These are phyloP conservation scores for Leishmania tropica DNA, from an alignment of 208 protist genomes.

Conservation along the genomic window DNA sequence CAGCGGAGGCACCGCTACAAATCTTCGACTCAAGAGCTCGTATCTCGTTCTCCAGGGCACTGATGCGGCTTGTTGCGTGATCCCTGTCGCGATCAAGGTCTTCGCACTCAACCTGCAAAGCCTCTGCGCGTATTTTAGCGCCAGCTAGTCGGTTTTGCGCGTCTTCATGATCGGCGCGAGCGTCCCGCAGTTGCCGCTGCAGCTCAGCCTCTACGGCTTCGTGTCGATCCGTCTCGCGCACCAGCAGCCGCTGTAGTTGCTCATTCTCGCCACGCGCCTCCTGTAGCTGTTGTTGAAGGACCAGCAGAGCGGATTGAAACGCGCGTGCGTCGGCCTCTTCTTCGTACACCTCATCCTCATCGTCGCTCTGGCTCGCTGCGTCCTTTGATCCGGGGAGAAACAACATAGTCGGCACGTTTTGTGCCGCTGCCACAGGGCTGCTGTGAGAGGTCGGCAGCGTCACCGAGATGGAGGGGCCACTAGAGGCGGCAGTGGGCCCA, in stretches of 20 bases:
- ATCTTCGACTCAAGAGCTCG: background rate
- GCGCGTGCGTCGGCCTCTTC: slow-evolving; percentile 10
- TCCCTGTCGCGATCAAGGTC: slow-evolving; percentile 1
- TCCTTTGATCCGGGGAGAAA: background rate
- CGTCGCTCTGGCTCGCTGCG: background rate
- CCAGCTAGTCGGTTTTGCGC: background rate
- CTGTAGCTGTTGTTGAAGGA: slow-evolving; percentile 8
- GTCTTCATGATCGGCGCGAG: slow-evolving; percentile 12
- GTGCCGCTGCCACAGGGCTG: background rate
- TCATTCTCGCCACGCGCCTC: slow-evolving; percentile 6
- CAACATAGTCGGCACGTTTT: background rate
- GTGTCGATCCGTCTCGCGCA: slow-evolving; percentile 6
- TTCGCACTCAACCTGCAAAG: slow-evolving; percentile 16
- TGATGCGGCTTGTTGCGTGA: background rate
- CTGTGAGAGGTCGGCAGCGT: background rate
- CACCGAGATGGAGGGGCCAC: background rate
- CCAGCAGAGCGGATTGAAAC: background rate
- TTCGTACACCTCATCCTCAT: background rate
- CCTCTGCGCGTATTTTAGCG: slow-evolving; percentile 17
- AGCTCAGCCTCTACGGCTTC: slow-evolving; percentile 14
- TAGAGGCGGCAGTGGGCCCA: background rate
- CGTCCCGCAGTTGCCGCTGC: slow-evolving; percentile 16
- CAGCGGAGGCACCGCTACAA: background rate
- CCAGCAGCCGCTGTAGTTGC: slow-evolving; percentile 2
- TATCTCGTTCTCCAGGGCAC: background rate